These are phyloP conservation scores for Malania oleifera DNA, from an alignment of 164 flowering plant species.

Conservation along the genomic window DNA sequence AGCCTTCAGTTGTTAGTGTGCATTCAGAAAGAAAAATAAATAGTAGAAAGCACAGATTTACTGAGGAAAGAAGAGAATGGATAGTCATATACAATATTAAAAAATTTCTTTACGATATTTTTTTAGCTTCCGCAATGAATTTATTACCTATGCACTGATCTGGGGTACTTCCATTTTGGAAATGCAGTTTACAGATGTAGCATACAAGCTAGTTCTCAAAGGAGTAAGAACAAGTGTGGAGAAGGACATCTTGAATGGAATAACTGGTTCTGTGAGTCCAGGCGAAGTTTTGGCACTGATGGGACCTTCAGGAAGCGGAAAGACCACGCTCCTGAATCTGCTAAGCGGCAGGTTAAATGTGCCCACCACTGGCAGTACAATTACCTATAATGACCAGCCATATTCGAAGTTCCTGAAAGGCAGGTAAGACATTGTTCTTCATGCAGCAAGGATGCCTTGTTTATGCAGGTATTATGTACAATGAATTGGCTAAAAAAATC, in stretches of 20 bases:
- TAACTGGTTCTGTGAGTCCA: conserved; percentile 75
- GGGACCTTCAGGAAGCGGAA: conserved; percentile 99
- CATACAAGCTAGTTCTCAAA: conserved; percentile 67
- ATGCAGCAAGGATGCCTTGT: no score
- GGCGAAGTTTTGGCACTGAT: conserved; percentile 87
- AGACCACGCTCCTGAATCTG: conserved; percentile 73
- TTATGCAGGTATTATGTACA: no score
- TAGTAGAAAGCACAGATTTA: not conserved
- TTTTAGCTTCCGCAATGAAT: not conserved
- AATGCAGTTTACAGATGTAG: conserved; percentile 86
- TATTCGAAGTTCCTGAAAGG: conserved; percentile 75
- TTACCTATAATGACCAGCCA: conserved; percentile 83
- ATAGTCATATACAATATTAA: not conserved
- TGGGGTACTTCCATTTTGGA: not conserved
- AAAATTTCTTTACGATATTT: not conserved
- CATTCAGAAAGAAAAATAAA: not conserved
- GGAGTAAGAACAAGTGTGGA: conserved; percentile 50
- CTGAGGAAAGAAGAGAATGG: conserved; percentile 4
- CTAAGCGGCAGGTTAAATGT: conserved; percentile 68
- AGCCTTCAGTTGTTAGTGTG: no score
- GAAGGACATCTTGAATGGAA: conserved; percentile 73
- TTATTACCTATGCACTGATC: not conserved
- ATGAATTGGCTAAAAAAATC: no score
- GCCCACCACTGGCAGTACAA: conserved; percentile 43
- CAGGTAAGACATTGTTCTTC: conserved; percentile 42